These are phyloP conservation scores for Crassisporium funariophilum DNA, from an alignment of 768 basidiomycete species.

Conservation along the genomic window DNA sequence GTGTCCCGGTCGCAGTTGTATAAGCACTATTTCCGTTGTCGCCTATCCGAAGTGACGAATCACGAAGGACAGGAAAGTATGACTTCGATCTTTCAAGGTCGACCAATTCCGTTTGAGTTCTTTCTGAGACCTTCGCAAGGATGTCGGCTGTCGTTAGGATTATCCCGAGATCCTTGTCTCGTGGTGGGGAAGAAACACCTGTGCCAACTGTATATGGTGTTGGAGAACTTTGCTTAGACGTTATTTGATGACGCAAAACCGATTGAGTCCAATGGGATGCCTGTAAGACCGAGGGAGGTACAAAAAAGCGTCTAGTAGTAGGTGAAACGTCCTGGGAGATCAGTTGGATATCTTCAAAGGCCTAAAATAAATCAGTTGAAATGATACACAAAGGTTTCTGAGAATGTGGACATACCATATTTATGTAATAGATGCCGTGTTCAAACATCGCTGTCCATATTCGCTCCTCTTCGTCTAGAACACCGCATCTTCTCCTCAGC, in stretches of 20 bases:
- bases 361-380: conserved; percentile 42
- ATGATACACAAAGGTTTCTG: neutral
- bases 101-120: conserved; percentile 10
- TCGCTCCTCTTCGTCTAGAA: conserved; percentile 63
- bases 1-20: conserved; percentile 29
- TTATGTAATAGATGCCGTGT: conserved; percentile 79
- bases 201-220: conserved; percentile 36
- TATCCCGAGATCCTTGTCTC: conserved; percentile 71
- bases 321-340: conserved; percentile 80
- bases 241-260: conserved; percentile 62
- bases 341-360: conserved; percentile 74
- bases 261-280: conserved; percentile 81
- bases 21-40: conserved; percentile 58
- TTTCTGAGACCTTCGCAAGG: conserved; percentile 24
- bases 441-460: conserved; percentile 74
- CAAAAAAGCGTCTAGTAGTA: conserved; percentile 66
- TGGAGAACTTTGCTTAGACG: conserved; percentile 37
- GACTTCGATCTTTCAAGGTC: conserved; percentile 28
- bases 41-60: conserved; percentile 76
- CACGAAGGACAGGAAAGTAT: conserved; percentile 67
- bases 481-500: conserved; percentile 58
- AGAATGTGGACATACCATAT: conserved; percentile 63
- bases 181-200: conserved; percentile 33
- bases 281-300: conserved; percentile 67
- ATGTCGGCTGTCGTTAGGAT: conserved; percentile 58